Percentiles rank a stretch among this genome's conserved stretches.
These are phyloP conservation scores for Umbelopsis sp. DNA, from an alignment of 371 early-diverging fungal species.

Conservation along the genomic window DNA sequence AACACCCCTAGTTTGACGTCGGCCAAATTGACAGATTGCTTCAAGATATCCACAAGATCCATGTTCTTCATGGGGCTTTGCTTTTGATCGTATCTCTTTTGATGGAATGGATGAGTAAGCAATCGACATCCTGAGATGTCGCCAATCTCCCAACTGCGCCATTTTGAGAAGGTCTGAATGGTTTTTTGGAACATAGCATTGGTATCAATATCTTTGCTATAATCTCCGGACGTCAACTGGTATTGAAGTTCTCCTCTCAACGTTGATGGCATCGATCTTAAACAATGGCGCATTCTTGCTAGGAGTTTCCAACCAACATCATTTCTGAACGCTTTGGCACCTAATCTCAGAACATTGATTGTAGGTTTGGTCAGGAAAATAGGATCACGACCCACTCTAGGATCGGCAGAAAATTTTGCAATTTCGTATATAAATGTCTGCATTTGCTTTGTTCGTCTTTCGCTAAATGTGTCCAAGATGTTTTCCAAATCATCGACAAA, in stretches of 20 bases:
- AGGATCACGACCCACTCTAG: conserved; percentile 64
- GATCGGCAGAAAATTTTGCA: conserved; percentile 55
- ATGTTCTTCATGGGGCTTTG: conserved; percentile 20
- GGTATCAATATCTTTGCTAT: conserved; percentile 43
- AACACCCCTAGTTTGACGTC: conserved; percentile 35
- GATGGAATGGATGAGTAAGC: conserved; percentile 57
- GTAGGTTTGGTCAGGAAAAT: conserved; percentile 76
- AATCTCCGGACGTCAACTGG: conserved; percentile 42
- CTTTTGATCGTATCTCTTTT: conserved; percentile 17
- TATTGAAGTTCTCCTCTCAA: conserved; percentile 49
- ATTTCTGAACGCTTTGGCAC: conserved; percentile 64
- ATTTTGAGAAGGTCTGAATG: conserved; percentile 55
- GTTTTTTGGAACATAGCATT: conserved; percentile 55
- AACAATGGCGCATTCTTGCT: conserved; percentile 70
- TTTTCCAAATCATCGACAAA: conserved; percentile 67
- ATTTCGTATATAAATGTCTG: conserved; percentile 67
- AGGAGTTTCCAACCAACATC: conserved; percentile 83
- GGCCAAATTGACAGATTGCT: conserved; percentile 41
- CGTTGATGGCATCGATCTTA: conserved; percentile 48
- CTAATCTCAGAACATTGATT: conserved; percentile 66
- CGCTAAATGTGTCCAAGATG: conserved; percentile 58
- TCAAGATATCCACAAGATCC: conserved; percentile 39
- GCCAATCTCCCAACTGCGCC: conserved; percentile 74
- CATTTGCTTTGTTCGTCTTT: conserved; percentile 56
- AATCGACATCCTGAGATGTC: conserved; percentile 54